phyloP scores from a whole-genome alignment of 2,329 filamentous ascomycete genomes.

The Arthrobotrys iridis region DNA sequence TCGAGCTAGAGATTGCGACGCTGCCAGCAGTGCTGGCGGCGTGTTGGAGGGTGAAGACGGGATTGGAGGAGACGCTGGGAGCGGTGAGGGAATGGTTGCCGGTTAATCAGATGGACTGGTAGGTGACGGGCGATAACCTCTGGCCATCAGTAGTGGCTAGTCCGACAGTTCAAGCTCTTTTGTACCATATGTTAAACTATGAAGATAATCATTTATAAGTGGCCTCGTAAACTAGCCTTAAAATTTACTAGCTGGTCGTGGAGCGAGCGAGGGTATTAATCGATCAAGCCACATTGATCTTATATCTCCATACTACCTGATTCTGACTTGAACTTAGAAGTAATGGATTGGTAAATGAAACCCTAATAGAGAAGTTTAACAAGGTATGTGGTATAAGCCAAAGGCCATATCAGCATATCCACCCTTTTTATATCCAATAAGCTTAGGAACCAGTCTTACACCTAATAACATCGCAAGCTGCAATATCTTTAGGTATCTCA shows the following conservation, averaged over 20 bases:
- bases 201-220: not conserved
- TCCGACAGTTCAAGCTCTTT: no score
- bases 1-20: not conserved
- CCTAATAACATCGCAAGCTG: no score
- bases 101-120: constrained; percentile 2
- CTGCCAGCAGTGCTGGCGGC: not conserved
- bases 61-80: constrained; percentile 3
- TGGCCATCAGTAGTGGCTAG: not conserved
- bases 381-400: no score
- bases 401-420: no score
- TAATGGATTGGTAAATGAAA: no score
- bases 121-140: not conserved
- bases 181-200: not conserved
- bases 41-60: constrained; percentile 2
- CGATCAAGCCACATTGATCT: no score
- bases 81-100: not conserved
- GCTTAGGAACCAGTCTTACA: no score
- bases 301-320: no score
- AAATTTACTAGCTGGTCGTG: not conserved
- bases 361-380: no score
- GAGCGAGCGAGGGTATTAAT: not conserved
- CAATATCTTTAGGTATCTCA: no score
- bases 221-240: not conserved
- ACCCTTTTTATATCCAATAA: no score
- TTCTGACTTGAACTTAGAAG: no score